These are phyloP conservation scores for Pseudogymnoascus sp. DNA, from an alignment of 2,329 filamentous ascomycete species.

Conservation along the genomic window DNA sequence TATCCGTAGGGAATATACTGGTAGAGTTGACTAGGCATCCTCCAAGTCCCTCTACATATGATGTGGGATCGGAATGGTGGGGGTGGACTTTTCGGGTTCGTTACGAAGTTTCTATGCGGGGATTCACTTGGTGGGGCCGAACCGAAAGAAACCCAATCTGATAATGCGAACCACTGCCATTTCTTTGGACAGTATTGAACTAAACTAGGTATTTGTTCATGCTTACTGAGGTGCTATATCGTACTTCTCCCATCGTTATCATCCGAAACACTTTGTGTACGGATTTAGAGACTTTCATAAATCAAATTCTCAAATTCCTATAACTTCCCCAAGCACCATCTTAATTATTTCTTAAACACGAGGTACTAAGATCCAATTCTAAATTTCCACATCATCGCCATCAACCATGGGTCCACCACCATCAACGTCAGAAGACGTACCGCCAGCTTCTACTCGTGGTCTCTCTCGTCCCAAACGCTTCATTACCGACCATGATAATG, in stretches of 20 bases:
- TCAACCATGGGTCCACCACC: not conserved
- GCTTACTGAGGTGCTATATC: not conserved
- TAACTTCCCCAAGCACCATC: not conserved
- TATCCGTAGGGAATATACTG: not conserved
- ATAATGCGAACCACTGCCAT: not conserved
- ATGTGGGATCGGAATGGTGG: not conserved
- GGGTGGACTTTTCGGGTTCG: not conserved
- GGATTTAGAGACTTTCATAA: not conserved
- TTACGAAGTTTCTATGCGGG: not conserved
- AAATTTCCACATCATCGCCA: not conserved
- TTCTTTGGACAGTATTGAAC: not conserved
- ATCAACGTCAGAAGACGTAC: not conserved
- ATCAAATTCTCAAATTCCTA: not conserved
- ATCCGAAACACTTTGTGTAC: not conserved
- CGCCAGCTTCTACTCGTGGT: not conserved
- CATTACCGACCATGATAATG: conserved; percentile 19
- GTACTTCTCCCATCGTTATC: not conserved
- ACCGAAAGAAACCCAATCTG: not conserved
- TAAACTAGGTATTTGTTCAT: not conserved
- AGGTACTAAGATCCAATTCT: not conserved
- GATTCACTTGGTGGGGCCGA: not conserved
- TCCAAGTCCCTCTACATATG: not conserved
- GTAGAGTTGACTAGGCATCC: not conserved
- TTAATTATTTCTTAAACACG: not conserved
- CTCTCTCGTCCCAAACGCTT: conserved; percentile 12